Evolutionary conservation across 768 basidiomycete genomes (phyloP).

Genomic region (Pholiota conissans): DNA sequence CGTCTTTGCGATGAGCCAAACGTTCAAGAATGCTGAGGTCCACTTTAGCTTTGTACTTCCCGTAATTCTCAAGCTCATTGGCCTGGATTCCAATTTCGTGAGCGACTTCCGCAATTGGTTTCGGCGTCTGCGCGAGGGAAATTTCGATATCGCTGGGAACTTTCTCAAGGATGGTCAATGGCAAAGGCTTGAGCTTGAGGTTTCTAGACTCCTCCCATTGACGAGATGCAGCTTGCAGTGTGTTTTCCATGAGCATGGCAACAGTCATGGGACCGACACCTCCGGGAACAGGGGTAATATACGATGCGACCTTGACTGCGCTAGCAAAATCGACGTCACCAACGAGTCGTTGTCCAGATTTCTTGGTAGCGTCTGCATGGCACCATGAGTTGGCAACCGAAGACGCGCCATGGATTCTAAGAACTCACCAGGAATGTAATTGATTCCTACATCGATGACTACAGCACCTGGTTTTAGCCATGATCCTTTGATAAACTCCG

Average conservation of each 20-base stretch:
- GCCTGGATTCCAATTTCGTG: constrained; percentile 84
- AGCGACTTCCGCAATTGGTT: constrained; percentile 82
- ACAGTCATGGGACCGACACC: constrained; percentile 99
- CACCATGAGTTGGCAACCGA: neutral
- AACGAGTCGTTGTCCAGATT: constrained; percentile 92
- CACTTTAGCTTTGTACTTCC: constrained; percentile 96
- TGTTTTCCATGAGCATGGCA: constrained; percentile 96
- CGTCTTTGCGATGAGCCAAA: constrained; percentile 81
- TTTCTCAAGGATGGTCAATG: constrained; percentile 75
- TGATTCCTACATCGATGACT: constrained; percentile 98
- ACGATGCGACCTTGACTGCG: constrained; percentile 75
- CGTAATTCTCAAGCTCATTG: constrained; percentile 91
- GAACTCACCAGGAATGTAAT: constrained; percentile 81
- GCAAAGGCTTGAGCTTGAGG: constrained; percentile 75
- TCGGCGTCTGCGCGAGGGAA: constrained; percentile 91
- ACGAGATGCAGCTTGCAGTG: constrained; percentile 79
- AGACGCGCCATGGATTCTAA: neutral
- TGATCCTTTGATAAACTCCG: constrained; percentile 86
- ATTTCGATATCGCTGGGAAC: constrained; percentile 98
- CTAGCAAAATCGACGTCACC: constrained; percentile 91
- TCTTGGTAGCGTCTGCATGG: constrained; percentile 76
- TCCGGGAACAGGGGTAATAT: constrained; percentile 97
- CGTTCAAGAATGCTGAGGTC: constrained; percentile 87
- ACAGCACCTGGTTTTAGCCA: constrained; percentile 96
- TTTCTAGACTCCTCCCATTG: constrained; percentile 69